Evolutionary conservation across 352 stramenopile genomes (phyloP), one percentile per base, ranked within the genome.

Genomic region (Globisporangium viniferum): DNA sequence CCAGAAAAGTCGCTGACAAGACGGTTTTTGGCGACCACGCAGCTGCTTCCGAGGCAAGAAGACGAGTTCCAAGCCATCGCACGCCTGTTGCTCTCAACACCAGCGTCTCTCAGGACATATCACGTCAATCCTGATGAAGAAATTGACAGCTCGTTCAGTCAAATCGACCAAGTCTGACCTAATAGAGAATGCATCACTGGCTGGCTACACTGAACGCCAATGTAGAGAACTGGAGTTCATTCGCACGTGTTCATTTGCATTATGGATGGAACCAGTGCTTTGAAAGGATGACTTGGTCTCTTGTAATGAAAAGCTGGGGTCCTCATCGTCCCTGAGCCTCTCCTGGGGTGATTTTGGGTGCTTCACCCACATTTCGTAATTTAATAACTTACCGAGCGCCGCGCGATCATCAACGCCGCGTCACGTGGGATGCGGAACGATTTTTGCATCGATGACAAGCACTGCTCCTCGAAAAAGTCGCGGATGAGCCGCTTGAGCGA

Each of bases 381-480:
- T 41, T 18, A 33, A 55, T 62, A 71, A 20, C 46, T 53, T 33
- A 64, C 53, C 51, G 67, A 70, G 39, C 73, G 68, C 5, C 67
- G 66, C 18, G 73, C 81, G 62, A 94, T 87, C 64, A 73, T 83
- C 31, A 92, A 55, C 41, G 86, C 84, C 2, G 82, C 73, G 15
- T 83, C 80, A 56, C 86, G 72, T 5, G 86, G 85, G 66, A 93
- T 91, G 41, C 67, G 75, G 66, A 94, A 78, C 53, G 86, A 90
- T 33, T 77, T 77, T 64, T 94, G 86, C 70, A 93, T 74, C 24
- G 86, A 90, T 59, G 69, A 60, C 10, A 94, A 75, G 46, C 86
- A 91, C 65, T 94, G 86, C 72, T 94, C 86, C 61, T 94, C 76
- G 66, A 94, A 79, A 36, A 90, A 85, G 36, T 94, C 86, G 44